Evolutionary conservation across 345 rosid genomes (phyloP), one percentile per base, ranked within the genome.

Genomic region (Cardiospermum halicacabum): DNA sequence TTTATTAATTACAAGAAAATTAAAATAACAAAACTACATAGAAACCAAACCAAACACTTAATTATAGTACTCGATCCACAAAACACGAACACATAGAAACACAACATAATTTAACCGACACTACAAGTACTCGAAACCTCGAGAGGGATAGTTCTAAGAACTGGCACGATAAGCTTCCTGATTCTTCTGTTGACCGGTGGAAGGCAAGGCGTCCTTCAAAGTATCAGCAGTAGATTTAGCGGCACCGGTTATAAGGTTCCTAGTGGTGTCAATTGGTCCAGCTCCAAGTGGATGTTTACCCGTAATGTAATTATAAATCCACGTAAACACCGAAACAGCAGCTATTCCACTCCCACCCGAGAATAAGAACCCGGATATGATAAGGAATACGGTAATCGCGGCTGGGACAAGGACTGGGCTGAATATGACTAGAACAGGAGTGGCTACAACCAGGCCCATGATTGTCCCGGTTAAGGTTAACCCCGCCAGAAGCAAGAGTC

Each of bases 391-490:
- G 1, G 51, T 71, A 7, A 81, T 72, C 39, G 37, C 88, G 1
- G 92, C 84, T 0, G 95, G 95, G 7, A 90, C 80, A 1, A 90
- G 56, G 43, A 90, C 53, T 2, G 96, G 90, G 25, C 92, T 87
- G 21, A 72, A 87, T 5, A 90, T 8, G 32, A 87, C 86, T 62
- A 87, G 67, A 0, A 85, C 9, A 0, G 92, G 86, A 0, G 96
- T 90, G 5, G 85, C 85, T 26, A 84, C 3, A 53, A 85, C 60
- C 45, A 90, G 67, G 2, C 75, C 84, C 6, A 87, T 75, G 16
- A 81, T 84, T 0, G 90, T 87, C 24, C 78, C 87, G 1, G 82
- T 74, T 1, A 82, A 55, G 49, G 85, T 87, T 53, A 87, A 42
- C 24, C 85, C 88, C 1, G 92, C 73, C 32, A 82, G 30, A n/a